These are phyloP conservation scores for Penicillium desertorum DNA, from an alignment of 495 filamentous ascomycete species.

Conservation along the genomic window DNA sequence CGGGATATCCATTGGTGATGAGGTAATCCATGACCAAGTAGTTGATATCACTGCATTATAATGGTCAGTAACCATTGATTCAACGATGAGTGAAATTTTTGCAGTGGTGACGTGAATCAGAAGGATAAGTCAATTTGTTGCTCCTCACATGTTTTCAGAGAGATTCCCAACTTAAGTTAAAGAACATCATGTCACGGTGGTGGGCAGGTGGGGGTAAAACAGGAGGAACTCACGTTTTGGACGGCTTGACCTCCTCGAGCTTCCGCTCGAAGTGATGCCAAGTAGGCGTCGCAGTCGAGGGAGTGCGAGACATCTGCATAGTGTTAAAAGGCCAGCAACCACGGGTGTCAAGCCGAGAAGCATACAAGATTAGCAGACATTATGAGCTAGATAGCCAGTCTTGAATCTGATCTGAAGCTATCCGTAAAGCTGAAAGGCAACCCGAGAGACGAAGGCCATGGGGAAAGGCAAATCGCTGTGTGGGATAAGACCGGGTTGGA, in stretches of 20 bases:
- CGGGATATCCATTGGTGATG: slow-evolving; percentile 92
- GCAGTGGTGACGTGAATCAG: slow-evolving; percentile 46
- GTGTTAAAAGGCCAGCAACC: slow-evolving; percentile 44
- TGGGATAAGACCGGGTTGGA: slow-evolving; percentile 14
- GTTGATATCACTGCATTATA: slow-evolving; percentile 78
- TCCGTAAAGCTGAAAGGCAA: slow-evolving; percentile 23
- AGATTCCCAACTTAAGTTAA: slow-evolving; percentile 99
- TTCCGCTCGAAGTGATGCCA: slow-evolving; percentile 74
- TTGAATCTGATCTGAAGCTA: slow-evolving; percentile 22
- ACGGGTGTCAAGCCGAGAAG: slow-evolving; percentile 38
- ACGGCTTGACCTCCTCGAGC: slow-evolving; percentile 80
- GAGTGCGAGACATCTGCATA: slow-evolving; percentile 60
- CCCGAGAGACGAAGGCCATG: slow-evolving; percentile 34
- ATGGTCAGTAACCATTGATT: slow-evolving; percentile 34
- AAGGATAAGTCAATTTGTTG: slow-evolving; percentile 72
- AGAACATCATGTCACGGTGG: slow-evolving; percentile 69
- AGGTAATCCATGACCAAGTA: slow-evolving; percentile 95
- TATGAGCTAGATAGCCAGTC: slow-evolving; percentile 12
- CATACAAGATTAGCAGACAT: slow-evolving; percentile 50
- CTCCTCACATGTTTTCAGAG: slow-evolving; percentile 93
- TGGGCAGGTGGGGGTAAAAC: slow-evolving; percentile 13
- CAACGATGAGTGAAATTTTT: slow-evolving; percentile 11
- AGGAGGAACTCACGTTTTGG: slow-evolving; percentile 73
- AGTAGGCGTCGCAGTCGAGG: slow-evolving; percentile 65
- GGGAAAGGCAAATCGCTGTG: slow-evolving; percentile 31